phyloP scores from a whole-genome alignment of 345 rosid genomes.

The Kernera saxatilis region DNA sequence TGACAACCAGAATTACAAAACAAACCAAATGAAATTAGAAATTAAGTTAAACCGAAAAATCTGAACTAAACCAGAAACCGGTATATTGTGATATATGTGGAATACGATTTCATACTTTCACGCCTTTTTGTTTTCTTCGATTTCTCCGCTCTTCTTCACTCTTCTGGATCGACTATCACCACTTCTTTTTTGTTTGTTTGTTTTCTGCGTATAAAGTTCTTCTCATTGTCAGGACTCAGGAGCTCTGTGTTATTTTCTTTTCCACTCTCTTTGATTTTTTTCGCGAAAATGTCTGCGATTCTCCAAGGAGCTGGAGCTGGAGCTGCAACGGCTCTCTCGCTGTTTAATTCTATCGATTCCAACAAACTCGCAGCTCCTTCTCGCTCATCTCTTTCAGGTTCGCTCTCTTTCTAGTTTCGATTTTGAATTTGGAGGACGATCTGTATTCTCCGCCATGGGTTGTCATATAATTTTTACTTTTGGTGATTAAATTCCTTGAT shows the following conservation, averaged over 20 bases:
- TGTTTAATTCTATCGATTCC: slow-evolving; percentile 43
- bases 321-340: slow-evolving; percentile 44
- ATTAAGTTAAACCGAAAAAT: neutral
- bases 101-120: neutral
- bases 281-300: slow-evolving; percentile 49
- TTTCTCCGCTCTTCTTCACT: neutral
- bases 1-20: too few species aligned
- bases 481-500: neutral
- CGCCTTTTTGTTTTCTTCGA: neutral
- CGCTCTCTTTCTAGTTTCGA: neutral
- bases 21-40: neutral
- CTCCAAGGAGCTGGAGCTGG: slow-evolving; percentile 61
- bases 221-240: neutral
- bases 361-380: slow-evolving; percentile 28
- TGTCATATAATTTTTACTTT: neutral
- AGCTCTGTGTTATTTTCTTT: neutral
- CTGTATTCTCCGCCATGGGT: neutral
- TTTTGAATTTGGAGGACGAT: neutral
- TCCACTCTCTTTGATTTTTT: neutral
- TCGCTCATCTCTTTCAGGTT: slow-evolving; percentile 53
- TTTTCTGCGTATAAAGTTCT: neutral
- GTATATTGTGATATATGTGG: neutral
- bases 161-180: neutral
- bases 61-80: neutral
- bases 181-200: neutral